phyloP scores from a whole-genome alignment of 140 eudicot species.

The Senecio squalidus region DNA sequence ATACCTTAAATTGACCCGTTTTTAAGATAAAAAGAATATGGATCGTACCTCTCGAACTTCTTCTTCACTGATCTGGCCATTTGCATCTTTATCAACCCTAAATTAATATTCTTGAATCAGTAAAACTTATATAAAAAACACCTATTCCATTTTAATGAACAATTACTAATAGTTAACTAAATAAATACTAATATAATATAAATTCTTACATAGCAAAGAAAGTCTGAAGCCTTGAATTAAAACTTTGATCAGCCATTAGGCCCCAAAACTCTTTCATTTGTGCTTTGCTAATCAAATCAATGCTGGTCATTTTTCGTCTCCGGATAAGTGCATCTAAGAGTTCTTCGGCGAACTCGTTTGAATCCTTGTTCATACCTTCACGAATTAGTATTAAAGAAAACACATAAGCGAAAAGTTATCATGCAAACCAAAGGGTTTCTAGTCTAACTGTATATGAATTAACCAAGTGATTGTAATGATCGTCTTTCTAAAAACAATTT shows the following conservation, averaged over 20 bases:
- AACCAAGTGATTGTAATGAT: no score
- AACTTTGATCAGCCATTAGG: slow-evolving; percentile 47
- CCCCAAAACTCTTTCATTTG: slow-evolving; percentile 51
- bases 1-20: no score
- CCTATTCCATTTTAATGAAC: no score
- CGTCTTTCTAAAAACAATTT: no score
- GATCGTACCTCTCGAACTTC: slow-evolving; percentile 58
- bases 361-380: slow-evolving; percentile 54
- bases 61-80: slow-evolving; percentile 55
- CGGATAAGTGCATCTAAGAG: slow-evolving; percentile 53
- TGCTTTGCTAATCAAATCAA: slow-evolving; percentile 32
- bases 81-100: slow-evolving; percentile 66
- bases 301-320: slow-evolving; percentile 29
- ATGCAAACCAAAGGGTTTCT: no score
- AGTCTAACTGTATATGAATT: no score
- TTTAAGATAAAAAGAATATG: no score
- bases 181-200: neutral
- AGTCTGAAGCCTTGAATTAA: slow-evolving; percentile 58
- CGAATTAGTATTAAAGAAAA: neutral
- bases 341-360: slow-evolving; percentile 50
- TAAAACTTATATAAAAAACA: no score
- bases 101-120: neutral
- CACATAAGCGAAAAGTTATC: neutral
- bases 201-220: slow-evolving; percentile 54
- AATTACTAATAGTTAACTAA: neutral